Base-by-base conservation (phyloP, 441 rosid species). In the Adansonia gregorii region DNA sequence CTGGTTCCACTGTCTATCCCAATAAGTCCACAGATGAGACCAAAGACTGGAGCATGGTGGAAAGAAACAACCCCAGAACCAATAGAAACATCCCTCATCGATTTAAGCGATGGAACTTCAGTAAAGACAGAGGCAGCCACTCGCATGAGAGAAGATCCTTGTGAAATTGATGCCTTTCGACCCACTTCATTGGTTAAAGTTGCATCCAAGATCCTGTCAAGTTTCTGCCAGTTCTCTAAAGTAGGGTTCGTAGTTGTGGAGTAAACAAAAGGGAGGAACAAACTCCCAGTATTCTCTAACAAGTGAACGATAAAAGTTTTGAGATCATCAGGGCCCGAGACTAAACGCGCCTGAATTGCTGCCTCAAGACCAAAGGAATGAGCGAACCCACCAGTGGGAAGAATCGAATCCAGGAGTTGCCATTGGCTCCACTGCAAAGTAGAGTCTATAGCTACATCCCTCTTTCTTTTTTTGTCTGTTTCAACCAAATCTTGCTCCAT, bases 361-460 rank as follows among this genome's bases (percentile, higher is more conserved):
- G 97, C 93, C 85, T 95, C 98, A 1, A 95, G 91, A 77, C 99
- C 98, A 61, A 87, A 88, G 0, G 97, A 95, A 81, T 95, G 98
- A 67, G 98, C 98, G 76, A 95, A 95, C 2, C 97, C 97, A 10
- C 98, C 94, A 0, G 97, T 93, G 10, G 98, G 98, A 60, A 95
- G 97, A 82, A 92, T 85, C 19, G 99, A 95, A 84, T 93, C 97
- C 0, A 95, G 84, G 80, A 95, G 77, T 70, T 95, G 99, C 99
- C 99, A 95, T 72, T 91, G 88, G 75, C 99, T 93, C 99, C 99
- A 94, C 27, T 89, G 91, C 51, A 81, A 76, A 73, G 74, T 72
- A 46, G 81, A 77, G 15, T 78, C 77, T 17, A 65, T 10, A 9
- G 74, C 46, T 52, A 65, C 81, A 7, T 70, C 43, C 27, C 14